Evolutionary conservation across 2,329 filamentous ascomycete species (phyloP).

Genomic region (Canariomyces notabilis): DNA sequence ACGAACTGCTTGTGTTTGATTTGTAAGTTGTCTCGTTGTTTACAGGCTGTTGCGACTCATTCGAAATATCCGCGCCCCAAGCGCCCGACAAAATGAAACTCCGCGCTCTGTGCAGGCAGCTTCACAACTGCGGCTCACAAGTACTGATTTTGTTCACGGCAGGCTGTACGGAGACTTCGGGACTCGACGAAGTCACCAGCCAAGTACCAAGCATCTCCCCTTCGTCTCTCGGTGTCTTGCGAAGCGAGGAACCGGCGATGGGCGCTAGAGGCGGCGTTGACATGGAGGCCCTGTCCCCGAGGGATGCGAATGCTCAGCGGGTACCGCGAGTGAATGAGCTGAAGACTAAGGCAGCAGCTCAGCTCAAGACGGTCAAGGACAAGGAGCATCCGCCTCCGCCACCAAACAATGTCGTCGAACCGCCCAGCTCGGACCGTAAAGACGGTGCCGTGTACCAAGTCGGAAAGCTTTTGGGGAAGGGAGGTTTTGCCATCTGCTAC

Average conservation of each 20-base stretch:
- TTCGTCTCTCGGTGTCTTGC: not conserved
- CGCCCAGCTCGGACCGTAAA: constrained; percentile 62
- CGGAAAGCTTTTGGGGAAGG: constrained; percentile 70
- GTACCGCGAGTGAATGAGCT: constrained; percentile 43
- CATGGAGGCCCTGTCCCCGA: constrained; percentile 59
- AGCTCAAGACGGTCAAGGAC: constrained; percentile 53
- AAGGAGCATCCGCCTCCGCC: constrained; percentile 64
- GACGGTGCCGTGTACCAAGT: constrained; percentile 69
- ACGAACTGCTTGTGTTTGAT: too few relatives aligned
- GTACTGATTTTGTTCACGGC: not conserved
- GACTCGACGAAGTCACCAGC: not conserved
- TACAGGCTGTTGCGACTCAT: too few relatives aligned
- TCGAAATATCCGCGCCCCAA: too few relatives aligned
- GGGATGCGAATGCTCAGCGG: constrained; percentile 59
- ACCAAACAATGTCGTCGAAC: constrained; percentile 55
- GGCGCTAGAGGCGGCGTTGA: constrained; percentile 49
- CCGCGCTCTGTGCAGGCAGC: too few relatives aligned
- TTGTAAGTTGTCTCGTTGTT: not conserved
- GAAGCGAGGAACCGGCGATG: constrained; percentile 29
- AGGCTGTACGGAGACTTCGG: too few relatives aligned
- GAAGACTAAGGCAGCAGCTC: constrained; percentile 48
- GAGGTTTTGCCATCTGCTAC: constrained; percentile 79
- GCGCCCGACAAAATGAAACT: too few relatives aligned
- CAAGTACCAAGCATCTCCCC: not conserved
- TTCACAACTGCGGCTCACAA: too few relatives aligned